phyloP scores from a whole-genome alignment of 495 filamentous ascomycete genomes.

The Xylaria sp. region DNA sequence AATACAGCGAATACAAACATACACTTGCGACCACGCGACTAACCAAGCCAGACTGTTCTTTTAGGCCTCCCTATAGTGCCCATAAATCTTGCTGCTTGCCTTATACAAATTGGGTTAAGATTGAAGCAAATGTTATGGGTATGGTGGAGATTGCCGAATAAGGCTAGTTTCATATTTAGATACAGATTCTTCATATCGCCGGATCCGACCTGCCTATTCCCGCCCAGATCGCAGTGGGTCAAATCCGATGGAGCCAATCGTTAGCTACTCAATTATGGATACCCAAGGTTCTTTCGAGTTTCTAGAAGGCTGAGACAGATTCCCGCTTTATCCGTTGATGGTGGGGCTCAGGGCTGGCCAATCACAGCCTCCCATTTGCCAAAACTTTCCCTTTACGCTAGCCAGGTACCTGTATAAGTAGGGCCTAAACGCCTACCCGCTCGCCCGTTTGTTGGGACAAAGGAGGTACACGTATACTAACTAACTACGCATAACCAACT shows the following conservation, averaged over 20 bases:
- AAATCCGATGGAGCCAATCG: not conserved
- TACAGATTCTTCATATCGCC: no score
- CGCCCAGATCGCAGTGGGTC: not conserved
- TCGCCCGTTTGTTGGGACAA: slow-evolving; percentile 16
- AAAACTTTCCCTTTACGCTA: not conserved
- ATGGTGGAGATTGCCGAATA: no score
- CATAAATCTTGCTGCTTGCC: no score
- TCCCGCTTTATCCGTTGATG: slow-evolving; percentile 7
- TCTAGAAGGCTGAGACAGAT: slow-evolving; percentile 10
- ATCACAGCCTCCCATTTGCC: not conserved
- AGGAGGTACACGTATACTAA: not conserved
- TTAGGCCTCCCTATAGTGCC: no score
- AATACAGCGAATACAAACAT: no score
- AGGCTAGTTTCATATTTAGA: no score
- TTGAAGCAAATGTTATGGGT: no score
- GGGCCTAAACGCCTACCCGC: not conserved
- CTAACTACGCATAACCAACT: no score
- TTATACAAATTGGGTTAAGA: no score
- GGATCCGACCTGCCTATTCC: no score
- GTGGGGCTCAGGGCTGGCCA: slow-evolving; percentile 12
- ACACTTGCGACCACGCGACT: no score
- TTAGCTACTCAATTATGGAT: not conserved
- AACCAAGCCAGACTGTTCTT: no score
- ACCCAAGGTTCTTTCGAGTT: not conserved
- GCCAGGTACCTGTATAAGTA: not conserved